Conservation (phyloP, 2,329 filamentous ascomycete species). For the Fusarium sp. region DNA sequence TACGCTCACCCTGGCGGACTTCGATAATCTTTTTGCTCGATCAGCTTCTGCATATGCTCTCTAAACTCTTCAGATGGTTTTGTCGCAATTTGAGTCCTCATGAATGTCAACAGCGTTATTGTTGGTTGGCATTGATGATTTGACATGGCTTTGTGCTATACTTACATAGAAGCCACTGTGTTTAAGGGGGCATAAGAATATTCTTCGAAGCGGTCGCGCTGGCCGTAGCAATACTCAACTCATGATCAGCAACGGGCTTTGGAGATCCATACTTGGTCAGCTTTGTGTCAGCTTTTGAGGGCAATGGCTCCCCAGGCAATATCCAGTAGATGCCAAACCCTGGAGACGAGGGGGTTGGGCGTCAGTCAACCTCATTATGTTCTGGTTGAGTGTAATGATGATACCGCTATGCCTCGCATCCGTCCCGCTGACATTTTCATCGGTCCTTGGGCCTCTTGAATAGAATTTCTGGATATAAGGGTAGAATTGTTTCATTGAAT, state of each 20-base stretch:
- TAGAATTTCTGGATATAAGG: conserved; percentile 70
- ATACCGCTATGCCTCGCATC: conserved; percentile 47
- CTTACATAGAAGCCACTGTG: conserved; percentile 64
- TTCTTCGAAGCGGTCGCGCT: conserved; percentile 69
- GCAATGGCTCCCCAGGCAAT: conserved; percentile 69
- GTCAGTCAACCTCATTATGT: conserved; percentile 73
- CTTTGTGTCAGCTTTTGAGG: conserved; percentile 53
- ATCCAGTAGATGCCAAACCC: conserved; percentile 73
- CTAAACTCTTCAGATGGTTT: conserved; percentile 70
- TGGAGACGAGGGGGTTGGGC: too few relatives aligned
- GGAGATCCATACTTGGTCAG: conserved; percentile 60
- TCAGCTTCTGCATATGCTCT: conserved; percentile 75
- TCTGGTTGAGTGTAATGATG: conserved; percentile 65
- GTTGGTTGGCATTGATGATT: conserved; percentile 6
- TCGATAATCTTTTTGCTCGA: conserved; percentile 67
- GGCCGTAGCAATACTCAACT: conserved; percentile 72
- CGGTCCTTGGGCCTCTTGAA: conserved; percentile 70
- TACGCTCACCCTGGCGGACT: conserved; percentile 47
- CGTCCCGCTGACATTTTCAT: conserved; percentile 64
- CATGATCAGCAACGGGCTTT: conserved; percentile 61
- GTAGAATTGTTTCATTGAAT: conserved; percentile 80
- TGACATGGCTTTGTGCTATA: background rate
- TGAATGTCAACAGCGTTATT: conserved; percentile 58
- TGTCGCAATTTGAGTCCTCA: conserved; percentile 60
- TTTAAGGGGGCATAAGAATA: conserved; percentile 66